A percentile compares a stretch with the other conserved stretches of the same genome.
These are phyloP conservation scores for Neonectria sp. DNA, from an alignment of 2,329 filamentous ascomycete species.

Conservation along the genomic window DNA sequence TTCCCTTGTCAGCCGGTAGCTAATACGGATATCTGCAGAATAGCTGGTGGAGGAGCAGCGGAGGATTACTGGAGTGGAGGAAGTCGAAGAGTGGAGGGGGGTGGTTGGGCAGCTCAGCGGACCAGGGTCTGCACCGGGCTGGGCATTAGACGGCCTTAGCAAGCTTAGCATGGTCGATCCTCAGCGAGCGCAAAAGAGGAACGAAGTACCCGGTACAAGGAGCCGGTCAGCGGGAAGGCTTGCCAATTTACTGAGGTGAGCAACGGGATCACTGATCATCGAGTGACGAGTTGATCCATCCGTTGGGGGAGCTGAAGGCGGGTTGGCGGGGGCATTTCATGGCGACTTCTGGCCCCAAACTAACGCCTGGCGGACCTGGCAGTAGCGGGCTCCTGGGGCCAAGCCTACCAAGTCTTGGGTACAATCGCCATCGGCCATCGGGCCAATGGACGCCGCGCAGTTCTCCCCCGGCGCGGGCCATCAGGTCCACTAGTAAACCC, in stretches of 20 bases:
- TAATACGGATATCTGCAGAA: not conserved
- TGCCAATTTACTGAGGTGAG: not conserved
- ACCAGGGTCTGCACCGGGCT: conserved; percentile 15
- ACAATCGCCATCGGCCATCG: conserved; percentile 36
- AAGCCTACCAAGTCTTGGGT: conserved; percentile 25
- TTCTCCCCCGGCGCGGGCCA: conserved; percentile 39
- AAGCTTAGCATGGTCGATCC: conserved; percentile 9
- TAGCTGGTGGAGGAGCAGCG: conserved; percentile 4
- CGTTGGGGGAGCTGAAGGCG: not conserved
- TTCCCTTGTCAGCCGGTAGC: not conserved
- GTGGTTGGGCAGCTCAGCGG: conserved; percentile 33
- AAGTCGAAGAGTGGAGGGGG: conserved; percentile 1
- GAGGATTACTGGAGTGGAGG: not conserved
- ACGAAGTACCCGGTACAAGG: conserved; percentile 9
- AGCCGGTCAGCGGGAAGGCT: not conserved
- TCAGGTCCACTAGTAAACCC: conserved; percentile 40
- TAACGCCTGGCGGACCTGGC: conserved; percentile 6
- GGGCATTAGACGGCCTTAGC: conserved; percentile 13
- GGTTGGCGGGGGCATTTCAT: not conserved
- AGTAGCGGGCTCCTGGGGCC: conserved; percentile 7
- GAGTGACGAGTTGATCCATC: not conserved
- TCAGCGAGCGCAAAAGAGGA: not conserved
- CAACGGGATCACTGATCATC: not conserved
- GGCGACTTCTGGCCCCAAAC: conserved; percentile 3
- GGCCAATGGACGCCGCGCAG: conserved; percentile 43